Percentiles rank a stretch among this genome's conserved stretches.
Conservation (phyloP, 192 early-diverging fungal species). For the Coemansia sp. region DNA sequence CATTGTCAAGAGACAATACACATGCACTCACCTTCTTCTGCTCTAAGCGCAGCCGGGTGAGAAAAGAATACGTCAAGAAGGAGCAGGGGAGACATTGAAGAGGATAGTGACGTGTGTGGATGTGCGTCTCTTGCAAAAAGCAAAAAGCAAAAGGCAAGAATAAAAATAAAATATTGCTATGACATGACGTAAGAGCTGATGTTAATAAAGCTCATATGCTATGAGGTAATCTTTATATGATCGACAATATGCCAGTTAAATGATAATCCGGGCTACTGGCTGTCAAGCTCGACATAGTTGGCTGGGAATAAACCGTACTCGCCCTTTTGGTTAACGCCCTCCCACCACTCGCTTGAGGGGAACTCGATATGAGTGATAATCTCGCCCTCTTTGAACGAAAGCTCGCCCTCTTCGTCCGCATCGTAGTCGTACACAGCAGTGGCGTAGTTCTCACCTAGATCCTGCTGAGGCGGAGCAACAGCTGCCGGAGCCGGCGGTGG, state of each 20-base stretch:
- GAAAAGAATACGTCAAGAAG: not conserved
- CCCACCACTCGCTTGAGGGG: constrained; percentile 93
- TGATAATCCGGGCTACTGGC: not conserved
- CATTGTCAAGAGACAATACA: constrained; percentile 2
- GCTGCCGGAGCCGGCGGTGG: constrained; percentile 23
- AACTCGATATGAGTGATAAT: constrained; percentile 78
- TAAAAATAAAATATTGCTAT: not conserved
- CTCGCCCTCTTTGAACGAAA: constrained; percentile 78
- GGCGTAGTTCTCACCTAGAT: constrained; percentile 53
- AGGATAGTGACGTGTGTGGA: not conserved
- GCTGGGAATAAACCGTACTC: constrained; percentile 75
- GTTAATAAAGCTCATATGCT: not conserved
- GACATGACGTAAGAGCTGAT: not conserved
- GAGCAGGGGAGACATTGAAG: not conserved
- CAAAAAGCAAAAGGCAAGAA: too few species aligned
- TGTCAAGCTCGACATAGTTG: constrained; percentile 54
- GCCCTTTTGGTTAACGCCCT: constrained; percentile 64
- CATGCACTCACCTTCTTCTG: not conserved
- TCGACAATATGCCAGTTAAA: not conserved
- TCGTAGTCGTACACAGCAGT: constrained; percentile 82
- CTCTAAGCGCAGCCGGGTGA: not conserved
- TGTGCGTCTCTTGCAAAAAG: not conserved
- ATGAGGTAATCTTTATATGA: not conserved
- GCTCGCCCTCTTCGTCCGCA: constrained; percentile 85
- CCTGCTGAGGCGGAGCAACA: constrained; percentile 18